phyloP scores from a whole-genome alignment of 1,139 yeast genomes.

The Candida sanyaensis region DNA sequence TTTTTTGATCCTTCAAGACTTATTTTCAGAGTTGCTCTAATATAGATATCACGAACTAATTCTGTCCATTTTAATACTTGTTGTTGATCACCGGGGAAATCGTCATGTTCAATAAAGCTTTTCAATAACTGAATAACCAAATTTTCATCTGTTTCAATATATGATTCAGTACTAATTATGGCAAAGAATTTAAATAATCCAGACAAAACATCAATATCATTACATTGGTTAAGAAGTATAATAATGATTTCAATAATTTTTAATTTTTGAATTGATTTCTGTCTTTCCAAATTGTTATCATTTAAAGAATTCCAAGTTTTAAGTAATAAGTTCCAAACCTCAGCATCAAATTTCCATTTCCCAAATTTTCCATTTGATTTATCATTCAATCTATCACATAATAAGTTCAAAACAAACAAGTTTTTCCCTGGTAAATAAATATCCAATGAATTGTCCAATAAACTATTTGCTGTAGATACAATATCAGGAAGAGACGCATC shows the following conservation, averaged over 20 bases:
- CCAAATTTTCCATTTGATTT: constrained; percentile 27
- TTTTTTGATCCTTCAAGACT: constrained; percentile 34
- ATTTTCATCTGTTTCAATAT: constrained; percentile 36
- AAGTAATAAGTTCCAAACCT: constrained; percentile 51
- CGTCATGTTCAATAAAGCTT: constrained; percentile 10
- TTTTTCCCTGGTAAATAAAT: constrained; percentile 64
- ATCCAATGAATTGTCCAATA: constrained; percentile 39
- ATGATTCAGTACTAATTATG: constrained; percentile 22
- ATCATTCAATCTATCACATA: constrained; percentile 67
- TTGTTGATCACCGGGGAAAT: neutral
- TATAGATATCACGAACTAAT: constrained; percentile 24
- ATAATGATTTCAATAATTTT: constrained; percentile 22
- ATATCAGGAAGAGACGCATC: constrained; percentile 47
- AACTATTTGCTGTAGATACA: constrained; percentile 37
- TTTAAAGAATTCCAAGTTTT: constrained; percentile 37
- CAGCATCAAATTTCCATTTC: constrained; percentile 40
- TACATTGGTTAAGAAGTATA: constrained; percentile 12
- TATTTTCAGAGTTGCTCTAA: constrained; percentile 26
- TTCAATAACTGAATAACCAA: constrained; percentile 14
- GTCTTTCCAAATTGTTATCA: constrained; percentile 19
- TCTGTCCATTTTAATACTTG: constrained; percentile 21
- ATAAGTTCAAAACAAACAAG: constrained; percentile 62
- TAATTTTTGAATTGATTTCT: constrained; percentile 37
- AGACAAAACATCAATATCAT: constrained; percentile 15
- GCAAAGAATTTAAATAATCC: constrained; percentile 20